phyloP scores from a whole-genome alignment of 352 stramenopile genomes.

The Globisporangium parvum region DNA sequence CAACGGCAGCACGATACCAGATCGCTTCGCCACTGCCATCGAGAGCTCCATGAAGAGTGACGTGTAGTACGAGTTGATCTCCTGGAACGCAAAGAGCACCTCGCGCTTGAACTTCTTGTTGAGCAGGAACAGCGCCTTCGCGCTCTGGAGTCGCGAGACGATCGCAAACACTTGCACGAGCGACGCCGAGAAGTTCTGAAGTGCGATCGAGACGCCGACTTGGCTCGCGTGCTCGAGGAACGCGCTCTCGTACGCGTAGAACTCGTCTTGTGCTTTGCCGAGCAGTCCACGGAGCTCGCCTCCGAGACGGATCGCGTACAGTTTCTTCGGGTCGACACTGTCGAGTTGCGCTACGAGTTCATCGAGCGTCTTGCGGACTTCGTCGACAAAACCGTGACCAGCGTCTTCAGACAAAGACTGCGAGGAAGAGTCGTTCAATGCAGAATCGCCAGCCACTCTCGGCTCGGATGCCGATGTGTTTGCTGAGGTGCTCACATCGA shows the following conservation, averaged over 20 bases:
- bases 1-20: constrained; percentile 41
- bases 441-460: no score
- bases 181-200: constrained; percentile 73
- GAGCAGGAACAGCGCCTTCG: constrained; percentile 50
- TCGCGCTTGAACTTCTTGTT: constrained; percentile 76
- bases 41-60: constrained; percentile 80
- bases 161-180: constrained; percentile 50
- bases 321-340: constrained; percentile 51
- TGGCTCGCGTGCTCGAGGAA: constrained; percentile 49
- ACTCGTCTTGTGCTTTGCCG: constrained; percentile 77
- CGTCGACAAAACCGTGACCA: constrained; percentile 26
- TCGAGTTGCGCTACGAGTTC: constrained; percentile 53
- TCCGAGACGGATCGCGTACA: constrained; percentile 54
- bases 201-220: constrained; percentile 54
- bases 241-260: constrained; percentile 47
- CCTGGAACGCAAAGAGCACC: constrained; percentile 74
- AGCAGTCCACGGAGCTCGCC: constrained; percentile 68
- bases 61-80: constrained; percentile 84
- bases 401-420: not conserved
- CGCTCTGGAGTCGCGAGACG: constrained; percentile 40
- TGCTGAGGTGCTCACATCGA: not conserved
- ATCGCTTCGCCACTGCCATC: constrained; percentile 54
- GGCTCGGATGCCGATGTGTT: not conserved
- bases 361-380: constrained; percentile 33
- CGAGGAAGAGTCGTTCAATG: not conserved